phyloP scores from a whole-genome alignment of 441 rosid species.

The Isatis lusitanica region DNA sequence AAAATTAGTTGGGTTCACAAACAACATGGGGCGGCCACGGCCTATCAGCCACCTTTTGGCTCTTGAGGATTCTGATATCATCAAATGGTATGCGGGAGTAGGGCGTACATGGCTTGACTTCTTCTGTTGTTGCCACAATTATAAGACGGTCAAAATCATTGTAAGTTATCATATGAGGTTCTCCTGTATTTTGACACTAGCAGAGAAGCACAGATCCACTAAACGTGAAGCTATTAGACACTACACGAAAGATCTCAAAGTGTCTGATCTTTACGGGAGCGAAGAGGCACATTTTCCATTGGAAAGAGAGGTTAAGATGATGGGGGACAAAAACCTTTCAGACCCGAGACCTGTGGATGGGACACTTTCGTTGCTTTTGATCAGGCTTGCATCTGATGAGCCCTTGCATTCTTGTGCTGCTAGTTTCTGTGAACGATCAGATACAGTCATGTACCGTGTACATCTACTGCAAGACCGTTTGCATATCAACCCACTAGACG shows the following conservation, averaged over 20 bases:
- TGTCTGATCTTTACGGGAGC: slow-evolving; percentile 46
- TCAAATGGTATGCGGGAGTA: slow-evolving; percentile 91
- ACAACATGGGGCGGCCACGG: slow-evolving; percentile 89
- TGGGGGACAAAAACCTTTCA: slow-evolving; percentile 79
- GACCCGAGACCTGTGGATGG: slow-evolving; percentile 88
- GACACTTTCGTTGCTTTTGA: slow-evolving; percentile 60
- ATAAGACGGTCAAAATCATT: slow-evolving; percentile 69
- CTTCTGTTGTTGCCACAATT: slow-evolving; percentile 92
- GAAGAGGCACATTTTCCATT: slow-evolving; percentile 68
- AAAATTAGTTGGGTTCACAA: slow-evolving; percentile 80
- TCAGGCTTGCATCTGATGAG: slow-evolving; percentile 69
- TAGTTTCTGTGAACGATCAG: slow-evolving; percentile 66
- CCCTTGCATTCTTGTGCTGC: slow-evolving; percentile 58
- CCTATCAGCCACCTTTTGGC: slow-evolving; percentile 63
- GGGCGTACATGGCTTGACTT: slow-evolving; percentile 90
- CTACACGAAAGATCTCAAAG: slow-evolving; percentile 74
- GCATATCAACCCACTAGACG: slow-evolving; percentile 45
- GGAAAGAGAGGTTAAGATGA: slow-evolving; percentile 84
- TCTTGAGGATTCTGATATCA: slow-evolving; percentile 80
- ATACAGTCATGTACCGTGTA: slow-evolving; percentile 53
- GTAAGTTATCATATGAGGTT: slow-evolving; percentile 83
- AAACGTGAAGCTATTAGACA: slow-evolving; percentile 78
- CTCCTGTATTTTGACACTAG: slow-evolving; percentile 85
- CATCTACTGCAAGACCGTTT: slow-evolving; percentile 59
- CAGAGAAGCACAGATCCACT: slow-evolving; percentile 90